Evolutionary conservation across 768 basidiomycete genomes (phyloP).

Genomic region (Gloeostereum incarnatum): DNA sequence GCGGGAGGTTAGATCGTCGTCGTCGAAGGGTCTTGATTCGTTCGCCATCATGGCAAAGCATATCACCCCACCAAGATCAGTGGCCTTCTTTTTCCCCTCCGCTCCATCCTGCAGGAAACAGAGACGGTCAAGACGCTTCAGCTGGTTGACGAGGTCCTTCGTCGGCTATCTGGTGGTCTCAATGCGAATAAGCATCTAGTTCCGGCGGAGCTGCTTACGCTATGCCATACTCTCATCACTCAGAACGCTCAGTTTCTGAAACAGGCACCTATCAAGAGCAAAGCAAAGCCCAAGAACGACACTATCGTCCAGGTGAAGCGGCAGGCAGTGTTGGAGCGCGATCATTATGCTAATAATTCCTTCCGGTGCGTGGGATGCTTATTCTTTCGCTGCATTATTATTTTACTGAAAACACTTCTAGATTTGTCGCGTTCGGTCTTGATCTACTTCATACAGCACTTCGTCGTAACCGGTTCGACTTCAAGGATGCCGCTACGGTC

Average conservation of each 20-base stretch:
- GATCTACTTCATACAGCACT: slow-evolving; percentile 86
- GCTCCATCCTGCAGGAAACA: slow-evolving; percentile 80
- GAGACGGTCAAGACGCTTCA: slow-evolving; percentile 72
- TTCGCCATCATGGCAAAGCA: slow-evolving; percentile 74
- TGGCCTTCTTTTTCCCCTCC: slow-evolving; percentile 66
- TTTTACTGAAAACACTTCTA: slow-evolving; percentile 19
- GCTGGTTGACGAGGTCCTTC: slow-evolving; percentile 82
- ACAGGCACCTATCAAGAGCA: slow-evolving; percentile 33
- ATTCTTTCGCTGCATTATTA: neutral
- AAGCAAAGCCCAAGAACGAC: slow-evolving; percentile 35
- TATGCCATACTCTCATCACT: slow-evolving; percentile 85
- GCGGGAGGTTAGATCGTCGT: slow-evolving; percentile 80
- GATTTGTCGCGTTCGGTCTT: slow-evolving; percentile 86
- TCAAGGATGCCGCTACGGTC: slow-evolving; percentile 63
- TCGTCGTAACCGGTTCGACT: slow-evolving; percentile 79
- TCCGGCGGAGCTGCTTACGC: slow-evolving; percentile 61
- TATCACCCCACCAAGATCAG: slow-evolving; percentile 74
- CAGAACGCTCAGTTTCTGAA: slow-evolving; percentile 86
- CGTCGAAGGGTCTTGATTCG: slow-evolving; percentile 78
- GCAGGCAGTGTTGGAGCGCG: slow-evolving; percentile 36
- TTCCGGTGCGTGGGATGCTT: slow-evolving; percentile 48
- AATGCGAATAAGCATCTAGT: slow-evolving; percentile 71
- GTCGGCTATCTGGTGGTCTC: slow-evolving; percentile 73
- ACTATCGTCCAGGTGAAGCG: slow-evolving; percentile 77
- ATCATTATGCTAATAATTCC: slow-evolving; percentile 82